Conservation (phyloP, 345 rosid species). For the Ailanthus altissimus region DNA sequence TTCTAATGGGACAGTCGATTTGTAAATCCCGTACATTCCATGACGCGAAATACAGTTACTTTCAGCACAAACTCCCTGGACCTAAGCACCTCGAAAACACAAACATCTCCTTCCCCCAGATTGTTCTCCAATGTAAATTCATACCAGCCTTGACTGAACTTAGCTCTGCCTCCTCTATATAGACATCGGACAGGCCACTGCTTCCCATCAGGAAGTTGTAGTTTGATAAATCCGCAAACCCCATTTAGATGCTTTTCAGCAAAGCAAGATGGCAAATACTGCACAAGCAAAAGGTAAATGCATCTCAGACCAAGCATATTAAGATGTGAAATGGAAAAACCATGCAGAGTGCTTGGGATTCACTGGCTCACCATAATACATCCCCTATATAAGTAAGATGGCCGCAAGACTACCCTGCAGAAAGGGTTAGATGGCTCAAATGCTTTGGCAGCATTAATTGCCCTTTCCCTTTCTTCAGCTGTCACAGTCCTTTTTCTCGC, state of each 20-base stretch:
- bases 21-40: slow-evolving; percentile 27
- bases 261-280: slow-evolving; percentile 87
- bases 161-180: slow-evolving; percentile 82
- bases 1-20: slow-evolving; percentile 23
- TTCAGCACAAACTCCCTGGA: slow-evolving; percentile 75
- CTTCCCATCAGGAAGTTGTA: slow-evolving; percentile 69
- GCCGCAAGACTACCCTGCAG: slow-evolving; percentile 83
- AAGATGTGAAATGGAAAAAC: not conserved
- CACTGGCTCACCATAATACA: slow-evolving; percentile 72
- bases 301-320: not conserved
- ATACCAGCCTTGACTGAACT: slow-evolving; percentile 90
- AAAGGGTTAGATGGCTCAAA: slow-evolving; percentile 79
- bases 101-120: slow-evolving; percentile 89
- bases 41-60: slow-evolving; percentile 72
- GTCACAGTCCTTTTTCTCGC: slow-evolving; percentile 77
- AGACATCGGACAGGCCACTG: slow-evolving; percentile 94
- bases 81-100: slow-evolving; percentile 73
- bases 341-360: slow-evolving; percentile 3
- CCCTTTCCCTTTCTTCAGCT: slow-evolving; percentile 77
- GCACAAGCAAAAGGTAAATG: slow-evolving; percentile 25
- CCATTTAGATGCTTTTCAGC: slow-evolving; percentile 83
- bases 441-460: slow-evolving; percentile 71
- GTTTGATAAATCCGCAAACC: slow-evolving; percentile 79
- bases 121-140: slow-evolving; percentile 81
- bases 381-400: slow-evolving; percentile 77